phyloP scores from a whole-genome alignment of 2,329 filamentous ascomycete species.

The Colletotrichum sp. region DNA sequence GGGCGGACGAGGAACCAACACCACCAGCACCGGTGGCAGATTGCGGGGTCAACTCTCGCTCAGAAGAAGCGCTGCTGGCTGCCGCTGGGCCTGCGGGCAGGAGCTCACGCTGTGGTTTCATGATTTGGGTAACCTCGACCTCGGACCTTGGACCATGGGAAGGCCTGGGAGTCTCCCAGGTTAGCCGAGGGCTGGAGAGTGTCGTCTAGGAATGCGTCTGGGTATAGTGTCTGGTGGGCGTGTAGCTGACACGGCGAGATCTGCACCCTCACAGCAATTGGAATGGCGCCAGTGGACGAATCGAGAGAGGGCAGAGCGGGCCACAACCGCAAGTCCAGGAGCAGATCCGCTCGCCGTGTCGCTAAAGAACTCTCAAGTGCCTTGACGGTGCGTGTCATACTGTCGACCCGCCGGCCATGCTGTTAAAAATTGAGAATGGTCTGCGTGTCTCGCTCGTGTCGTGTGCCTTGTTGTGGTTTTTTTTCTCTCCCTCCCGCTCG shows the following conservation, averaged over 20 bases:
- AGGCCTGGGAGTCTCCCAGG: not conserved
- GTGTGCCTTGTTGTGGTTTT: not conserved
- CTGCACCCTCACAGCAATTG: not conserved
- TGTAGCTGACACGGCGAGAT: conserved; percentile 8
- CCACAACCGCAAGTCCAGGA: conserved; percentile 4
- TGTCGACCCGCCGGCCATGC: conserved; percentile 18
- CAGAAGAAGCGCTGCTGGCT: conserved; percentile 9
- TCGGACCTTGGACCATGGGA: not conserved
- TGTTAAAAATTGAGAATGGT: not conserved
- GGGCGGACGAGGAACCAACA: not conserved
- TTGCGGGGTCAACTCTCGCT: conserved; percentile 12
- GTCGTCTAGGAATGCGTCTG: not conserved
- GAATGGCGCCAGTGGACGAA: conserved; percentile 14
- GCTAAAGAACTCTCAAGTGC: conserved; percentile 5
- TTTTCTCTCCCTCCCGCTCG: not conserved
- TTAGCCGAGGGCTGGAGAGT: not conserved
- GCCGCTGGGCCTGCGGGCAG: conserved; percentile 14
- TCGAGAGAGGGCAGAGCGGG: conserved; percentile 18
- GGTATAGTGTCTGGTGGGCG: not conserved
- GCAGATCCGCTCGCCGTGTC: conserved; percentile 13
- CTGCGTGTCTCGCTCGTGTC: not conserved
- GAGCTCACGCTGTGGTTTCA: conserved; percentile 22
- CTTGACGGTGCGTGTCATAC: conserved; percentile 11
- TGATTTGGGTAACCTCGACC: not conserved
- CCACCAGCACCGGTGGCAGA: not conserved